Evolutionary conservation across 768 basidiomycete genomes (phyloP).

Genomic region (Leccinum obscurum): DNA sequence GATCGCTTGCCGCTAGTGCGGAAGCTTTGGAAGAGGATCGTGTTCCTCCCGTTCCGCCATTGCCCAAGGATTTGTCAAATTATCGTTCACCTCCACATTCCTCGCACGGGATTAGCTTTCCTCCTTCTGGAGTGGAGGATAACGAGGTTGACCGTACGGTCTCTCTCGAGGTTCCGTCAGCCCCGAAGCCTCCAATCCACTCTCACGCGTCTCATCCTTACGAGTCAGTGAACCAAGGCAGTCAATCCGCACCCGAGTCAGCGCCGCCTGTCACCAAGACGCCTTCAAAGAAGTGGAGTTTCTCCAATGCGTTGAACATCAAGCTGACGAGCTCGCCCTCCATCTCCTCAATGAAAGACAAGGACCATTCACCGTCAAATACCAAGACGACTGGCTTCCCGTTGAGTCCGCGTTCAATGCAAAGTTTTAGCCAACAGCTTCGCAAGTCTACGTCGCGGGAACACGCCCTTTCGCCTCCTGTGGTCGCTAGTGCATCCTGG

Average conservation of each 20-base stretch:
- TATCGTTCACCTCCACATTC: conserved; percentile 71
- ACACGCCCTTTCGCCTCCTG: conserved; percentile 46
- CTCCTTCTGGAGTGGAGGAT: conserved; percentile 46
- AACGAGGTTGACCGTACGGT: conserved; percentile 47
- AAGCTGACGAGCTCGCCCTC: conserved; percentile 70
- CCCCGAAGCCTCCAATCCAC: conserved; percentile 24
- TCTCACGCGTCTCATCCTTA: conserved; percentile 39
- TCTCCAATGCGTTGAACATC: conserved; percentile 81
- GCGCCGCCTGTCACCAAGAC: conserved; percentile 59
- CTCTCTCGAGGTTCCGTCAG: conserved; percentile 51
- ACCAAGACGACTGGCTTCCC: conserved; percentile 56
- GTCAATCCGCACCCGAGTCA: conserved; percentile 44
- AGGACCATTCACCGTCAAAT: conserved; percentile 34
- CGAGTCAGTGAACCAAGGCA: conserved; percentile 38
- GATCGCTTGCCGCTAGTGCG: conserved; percentile 55
- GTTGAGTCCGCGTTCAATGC: conserved; percentile 65
- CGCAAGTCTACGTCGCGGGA: conserved; percentile 74
- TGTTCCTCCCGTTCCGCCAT: conserved; percentile 92
- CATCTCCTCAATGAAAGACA: conserved; percentile 51
- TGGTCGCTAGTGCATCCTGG: conserved; percentile 53
- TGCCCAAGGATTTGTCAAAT: conserved; percentile 85
- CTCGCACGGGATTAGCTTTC: conserved; percentile 54
- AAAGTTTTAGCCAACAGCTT: conserved; percentile 60
- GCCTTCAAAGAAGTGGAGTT: conserved; percentile 96
- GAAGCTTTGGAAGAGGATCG: conserved; percentile 59